Evolutionary conservation across 2,329 filamentous ascomycete species (phyloP).

Genomic region (Fusarium incarnatum): DNA sequence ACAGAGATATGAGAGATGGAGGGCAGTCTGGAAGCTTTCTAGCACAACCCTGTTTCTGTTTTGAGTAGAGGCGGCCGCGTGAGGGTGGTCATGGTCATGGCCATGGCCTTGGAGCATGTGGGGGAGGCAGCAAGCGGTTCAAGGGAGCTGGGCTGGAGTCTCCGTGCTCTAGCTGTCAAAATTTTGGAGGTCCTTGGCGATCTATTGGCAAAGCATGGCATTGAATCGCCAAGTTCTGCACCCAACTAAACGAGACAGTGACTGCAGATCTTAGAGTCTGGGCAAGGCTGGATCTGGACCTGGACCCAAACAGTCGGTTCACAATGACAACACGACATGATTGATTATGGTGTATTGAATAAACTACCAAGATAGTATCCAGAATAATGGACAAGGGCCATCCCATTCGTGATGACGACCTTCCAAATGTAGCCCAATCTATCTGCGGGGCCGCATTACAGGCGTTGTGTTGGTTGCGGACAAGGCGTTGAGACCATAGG

Average conservation of each 20-base stretch:
- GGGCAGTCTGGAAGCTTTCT: constrained; percentile 46
- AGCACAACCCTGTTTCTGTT: constrained; percentile 28
- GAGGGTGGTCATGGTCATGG: neutral
- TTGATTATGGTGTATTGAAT: neutral
- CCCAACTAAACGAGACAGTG: constrained; percentile 7
- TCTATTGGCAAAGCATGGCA: constrained; percentile 18
- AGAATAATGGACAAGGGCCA: constrained; percentile 1
- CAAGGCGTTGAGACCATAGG: constrained; percentile 19
- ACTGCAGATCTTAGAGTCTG: constrained; percentile 40
- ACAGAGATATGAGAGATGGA: neutral
- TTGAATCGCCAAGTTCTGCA: constrained; percentile 41
- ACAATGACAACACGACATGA: constrained; percentile 11
- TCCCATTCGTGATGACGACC: constrained; percentile 31
- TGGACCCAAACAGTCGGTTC: constrained; percentile 19
- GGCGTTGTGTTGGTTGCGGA: constrained; percentile 13
- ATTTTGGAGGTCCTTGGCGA: constrained; percentile 18
- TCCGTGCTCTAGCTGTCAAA: constrained; percentile 2
- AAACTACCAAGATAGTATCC: neutral
- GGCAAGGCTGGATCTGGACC: constrained; percentile 17
- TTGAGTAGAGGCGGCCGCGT: constrained; percentile 1
- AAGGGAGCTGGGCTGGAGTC: neutral
- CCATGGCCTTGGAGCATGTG: constrained; percentile 11
- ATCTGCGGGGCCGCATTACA: constrained; percentile 20
- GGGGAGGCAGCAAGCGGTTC: constrained; percentile 3
- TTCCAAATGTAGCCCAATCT: constrained; percentile 42